Base-by-base conservation (phyloP, 176 grass and related monocot genomes). In the Cenchrus americanus region DNA sequence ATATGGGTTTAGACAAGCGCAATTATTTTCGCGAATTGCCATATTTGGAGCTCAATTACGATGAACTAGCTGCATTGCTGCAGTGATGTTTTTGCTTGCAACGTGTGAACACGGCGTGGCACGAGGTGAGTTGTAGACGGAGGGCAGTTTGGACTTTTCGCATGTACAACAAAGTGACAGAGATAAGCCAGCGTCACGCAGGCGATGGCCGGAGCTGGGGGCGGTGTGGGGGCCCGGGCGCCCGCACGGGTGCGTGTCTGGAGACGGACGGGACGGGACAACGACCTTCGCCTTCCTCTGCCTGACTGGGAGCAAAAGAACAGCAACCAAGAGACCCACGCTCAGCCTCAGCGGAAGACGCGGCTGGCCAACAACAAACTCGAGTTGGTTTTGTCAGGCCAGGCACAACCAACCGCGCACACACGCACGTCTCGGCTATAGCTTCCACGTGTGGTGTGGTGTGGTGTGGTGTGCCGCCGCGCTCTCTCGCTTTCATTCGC, bases 181-280 rank as follows among this genome's bases (percentile, higher is more conserved):
- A 24, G 42, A 1, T 34, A 34, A 34, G 34, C 34, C 42, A 19
- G n/a, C 52, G 9, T 27, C 59, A 44, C 62, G 14, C 13, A 27
- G 6, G 32, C 70, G 42, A 64, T 57, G 22, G 58, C 34, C 18
- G 22, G 11, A 54, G 22, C n/a, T n/a, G 57, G 21, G 21, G 21
- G 21, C 21, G n/a, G n/a, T 10, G 8, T 2, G 8, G 42, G 85
- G 71, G 21, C 34, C 71, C n/a, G 15, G 21, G 15, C 3, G 22
- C 41, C 15, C 37, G 68, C 81, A 80, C 70, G 76, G 18, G 81
- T 69, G 80, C 53, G 53, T 87, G 48, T 62, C 53, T 30, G 34
- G 34, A 34, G 34, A 34, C 34, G 34, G 34, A 34, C 34, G 34
- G 10, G 65, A 58, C 61, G 34, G 46, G 62, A 12, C 5, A 42